Evolutionary conservation across 345 rosid species (phyloP).

Genomic region (Pseudoturritis turrita): DNA sequence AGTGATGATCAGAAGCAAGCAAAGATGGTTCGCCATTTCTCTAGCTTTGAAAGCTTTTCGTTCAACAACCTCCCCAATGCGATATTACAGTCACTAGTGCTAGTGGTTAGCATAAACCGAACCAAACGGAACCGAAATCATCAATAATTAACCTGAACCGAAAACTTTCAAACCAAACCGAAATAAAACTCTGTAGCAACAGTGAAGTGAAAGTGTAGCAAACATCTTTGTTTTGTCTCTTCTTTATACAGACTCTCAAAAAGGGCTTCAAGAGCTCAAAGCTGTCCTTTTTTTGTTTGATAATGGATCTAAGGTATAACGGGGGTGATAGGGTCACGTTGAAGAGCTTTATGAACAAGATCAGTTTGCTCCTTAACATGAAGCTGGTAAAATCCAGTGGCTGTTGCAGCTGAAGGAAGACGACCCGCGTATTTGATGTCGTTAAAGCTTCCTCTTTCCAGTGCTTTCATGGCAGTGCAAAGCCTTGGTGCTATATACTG

Average conservation of each 20-base stretch:
- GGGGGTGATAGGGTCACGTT: constrained; percentile 44
- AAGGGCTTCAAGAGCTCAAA: neutral
- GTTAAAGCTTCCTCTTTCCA: constrained; percentile 47
- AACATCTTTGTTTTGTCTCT: neutral
- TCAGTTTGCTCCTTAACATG: constrained; percentile 62
- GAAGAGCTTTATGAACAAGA: constrained; percentile 55
- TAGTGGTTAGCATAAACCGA: neutral
- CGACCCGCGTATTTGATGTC: constrained; percentile 70
- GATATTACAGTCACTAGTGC: neutral
- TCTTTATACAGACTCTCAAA: neutral
- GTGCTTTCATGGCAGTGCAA: constrained; percentile 50
- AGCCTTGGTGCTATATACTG: constrained; percentile 57
- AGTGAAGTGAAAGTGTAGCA: neutral
- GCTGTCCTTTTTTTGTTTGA: neutral
- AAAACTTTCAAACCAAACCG: neutral
- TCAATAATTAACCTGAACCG: neutral
- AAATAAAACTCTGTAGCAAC: neutral
- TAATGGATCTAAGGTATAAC: neutral
- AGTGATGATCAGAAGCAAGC: constrained; percentile 4
- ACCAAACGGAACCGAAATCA: too few species aligned
- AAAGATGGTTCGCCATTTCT: constrained; percentile 34
- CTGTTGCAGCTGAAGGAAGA: constrained; percentile 71
- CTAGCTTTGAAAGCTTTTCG: neutral
- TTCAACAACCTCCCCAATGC: neutral
- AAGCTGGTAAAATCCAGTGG: constrained; percentile 59